A percentile compares a stretch with the other conserved stretches of the same genome.
Conservation (phyloP, 2,329 filamentous ascomycete species). For the Keithomyces neogunnii region DNA sequence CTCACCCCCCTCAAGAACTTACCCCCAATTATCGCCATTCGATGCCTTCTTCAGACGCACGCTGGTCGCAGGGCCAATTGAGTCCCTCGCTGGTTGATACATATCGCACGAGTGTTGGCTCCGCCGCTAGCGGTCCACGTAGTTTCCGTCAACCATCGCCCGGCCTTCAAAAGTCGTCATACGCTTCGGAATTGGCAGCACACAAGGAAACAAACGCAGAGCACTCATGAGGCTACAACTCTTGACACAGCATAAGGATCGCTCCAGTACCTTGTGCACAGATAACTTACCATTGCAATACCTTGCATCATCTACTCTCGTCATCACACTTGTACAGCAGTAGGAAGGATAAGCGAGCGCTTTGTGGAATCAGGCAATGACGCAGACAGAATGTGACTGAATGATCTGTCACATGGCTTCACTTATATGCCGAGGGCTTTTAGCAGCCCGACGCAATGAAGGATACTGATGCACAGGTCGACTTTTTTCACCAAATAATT, state of each 20-base stretch:
- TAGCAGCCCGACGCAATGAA: too few relatives aligned
- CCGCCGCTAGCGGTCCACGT: slow-evolving; percentile 15
- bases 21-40: slow-evolving; percentile 17
- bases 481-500: too few relatives aligned
- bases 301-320: too few relatives aligned
- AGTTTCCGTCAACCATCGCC: slow-evolving; percentile 27
- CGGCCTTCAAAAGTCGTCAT: slow-evolving; percentile 30
- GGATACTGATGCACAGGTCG: too few relatives aligned
- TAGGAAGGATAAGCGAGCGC: too few relatives aligned
- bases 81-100: slow-evolving; percentile 14
- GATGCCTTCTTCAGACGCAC: slow-evolving; percentile 18
- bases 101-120: slow-evolving; percentile 18
- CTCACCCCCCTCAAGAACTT: slow-evolving; percentile 15
- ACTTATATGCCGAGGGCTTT: too few relatives aligned
- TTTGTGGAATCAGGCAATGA: too few relatives aligned
- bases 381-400: too few relatives aligned
- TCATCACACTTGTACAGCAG: too few relatives aligned
- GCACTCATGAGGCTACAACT: slow-evolving; percentile 13
- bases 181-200: slow-evolving; percentile 34
- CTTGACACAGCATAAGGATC: background rate
- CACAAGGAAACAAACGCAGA: slow-evolving; percentile 41
- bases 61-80: slow-evolving; percentile 32
- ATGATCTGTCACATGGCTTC: too few relatives aligned
- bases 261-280: background rate
- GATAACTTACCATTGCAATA: too few relatives aligned